These are phyloP conservation scores for Marchantia paleacea DNA, from an alignment of 225 moss, liverwort and hornwort species.

Conservation along the genomic window DNA sequence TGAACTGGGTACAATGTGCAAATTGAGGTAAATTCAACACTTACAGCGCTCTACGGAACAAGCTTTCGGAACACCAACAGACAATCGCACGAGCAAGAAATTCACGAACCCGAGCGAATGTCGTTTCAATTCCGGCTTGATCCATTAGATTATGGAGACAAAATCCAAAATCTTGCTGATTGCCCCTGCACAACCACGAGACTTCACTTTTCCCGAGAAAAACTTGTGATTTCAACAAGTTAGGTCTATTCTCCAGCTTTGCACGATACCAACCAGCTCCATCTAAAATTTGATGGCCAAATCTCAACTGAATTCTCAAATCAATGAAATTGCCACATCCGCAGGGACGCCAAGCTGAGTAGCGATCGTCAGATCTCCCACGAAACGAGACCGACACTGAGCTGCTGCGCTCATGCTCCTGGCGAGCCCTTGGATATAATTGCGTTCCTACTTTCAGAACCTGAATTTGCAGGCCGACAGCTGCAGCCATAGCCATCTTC, in stretches of 20 bases:
- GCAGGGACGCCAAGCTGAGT: neutral
- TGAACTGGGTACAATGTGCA: too few relatives aligned
- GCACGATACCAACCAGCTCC: constrained; percentile 8
- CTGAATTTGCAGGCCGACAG: neutral
- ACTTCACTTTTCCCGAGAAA: neutral
- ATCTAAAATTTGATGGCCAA: too few relatives aligned
- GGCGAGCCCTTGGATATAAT: neutral
- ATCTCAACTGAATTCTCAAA: neutral
- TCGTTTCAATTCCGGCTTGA: constrained; percentile 72
- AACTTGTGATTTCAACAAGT: constrained; percentile 15
- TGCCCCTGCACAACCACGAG: constrained; percentile 18
- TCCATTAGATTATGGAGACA: constrained; percentile 72
- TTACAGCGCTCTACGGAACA: too few relatives aligned
- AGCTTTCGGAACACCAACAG: too few relatives aligned
- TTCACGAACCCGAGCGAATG: constrained; percentile 58
- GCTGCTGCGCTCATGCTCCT: neutral
- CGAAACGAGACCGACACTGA: neutral
- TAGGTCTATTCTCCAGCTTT: constrained; percentile 22
- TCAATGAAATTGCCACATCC: neutral
- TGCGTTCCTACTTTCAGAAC: neutral
- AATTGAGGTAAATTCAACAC: too few relatives aligned
- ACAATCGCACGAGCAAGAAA: neutral
- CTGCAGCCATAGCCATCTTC: constrained; percentile 5
- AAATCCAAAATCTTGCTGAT: constrained; percentile 33
- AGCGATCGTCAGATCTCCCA: neutral